phyloP scores from a whole-genome alignment of 495 filamentous ascomycete species.

The Xylaria castorea region DNA sequence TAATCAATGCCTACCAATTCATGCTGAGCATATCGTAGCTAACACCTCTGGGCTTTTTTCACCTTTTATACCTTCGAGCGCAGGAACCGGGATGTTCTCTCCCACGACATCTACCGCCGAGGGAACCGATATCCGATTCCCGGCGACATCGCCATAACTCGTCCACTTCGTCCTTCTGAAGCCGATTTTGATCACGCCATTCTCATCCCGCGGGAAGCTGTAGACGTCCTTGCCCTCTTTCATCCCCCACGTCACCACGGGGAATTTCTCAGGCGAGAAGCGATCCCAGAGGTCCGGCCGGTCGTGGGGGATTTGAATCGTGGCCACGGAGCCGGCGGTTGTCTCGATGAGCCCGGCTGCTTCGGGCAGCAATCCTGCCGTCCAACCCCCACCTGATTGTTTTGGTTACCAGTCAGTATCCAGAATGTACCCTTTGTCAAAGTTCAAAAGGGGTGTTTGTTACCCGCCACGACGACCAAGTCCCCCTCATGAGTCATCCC shows the following conservation, averaged over 20 bases:
- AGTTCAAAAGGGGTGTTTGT: slow-evolving; percentile 1
- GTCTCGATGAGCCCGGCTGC: slow-evolving; percentile 49
- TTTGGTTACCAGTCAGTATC: neutral
- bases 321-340: slow-evolving; percentile 51
- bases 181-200: slow-evolving; percentile 53
- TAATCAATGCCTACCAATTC: neutral
- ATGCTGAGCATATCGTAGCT: no score
- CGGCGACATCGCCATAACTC: slow-evolving; percentile 32
- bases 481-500: slow-evolving; percentile 38
- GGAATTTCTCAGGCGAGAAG: slow-evolving; percentile 46
- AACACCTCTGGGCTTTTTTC: neutral
- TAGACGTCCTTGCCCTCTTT: slow-evolving; percentile 45
- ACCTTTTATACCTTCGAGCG: slow-evolving; percentile 40
- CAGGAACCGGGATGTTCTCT: slow-evolving; percentile 46
- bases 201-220: slow-evolving; percentile 47
- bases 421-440: neutral
- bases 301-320: slow-evolving; percentile 42
- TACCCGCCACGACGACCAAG: slow-evolving; percentile 40
- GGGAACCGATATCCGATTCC: slow-evolving; percentile 33
- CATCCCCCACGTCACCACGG: slow-evolving; percentile 43
- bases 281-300: slow-evolving; percentile 40
- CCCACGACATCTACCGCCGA: slow-evolving; percentile 34
- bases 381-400: slow-evolving; percentile 43
- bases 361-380: slow-evolving; percentile 41
- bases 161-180: slow-evolving; percentile 53